A percentile compares a stretch with the other conserved stretches of the same genome.
phyloP scores from a whole-genome alignment of 305 asterid species.

The Rubia peregrina region DNA sequence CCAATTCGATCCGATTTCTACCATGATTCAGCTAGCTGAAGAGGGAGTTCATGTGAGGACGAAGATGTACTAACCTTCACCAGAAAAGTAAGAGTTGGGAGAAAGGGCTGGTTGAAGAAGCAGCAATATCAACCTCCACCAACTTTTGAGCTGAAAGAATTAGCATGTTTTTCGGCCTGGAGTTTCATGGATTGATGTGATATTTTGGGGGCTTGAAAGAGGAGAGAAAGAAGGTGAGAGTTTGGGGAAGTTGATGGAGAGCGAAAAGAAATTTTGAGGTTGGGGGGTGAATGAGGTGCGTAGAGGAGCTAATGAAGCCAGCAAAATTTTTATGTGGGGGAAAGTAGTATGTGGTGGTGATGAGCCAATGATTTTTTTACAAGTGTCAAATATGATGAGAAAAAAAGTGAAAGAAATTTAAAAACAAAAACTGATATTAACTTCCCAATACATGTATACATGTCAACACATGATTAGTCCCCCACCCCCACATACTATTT shows the following conservation, averaged over 20 bases:
- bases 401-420: too few species aligned
- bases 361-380: too few species aligned
- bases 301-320: neutral
- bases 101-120: neutral
- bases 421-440: too few species aligned
- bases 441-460: too few species aligned
- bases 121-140: slow-evolving; percentile 13
- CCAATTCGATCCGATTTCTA: too few species aligned
- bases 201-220: neutral
- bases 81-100: slow-evolving; percentile 6
- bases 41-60: neutral
- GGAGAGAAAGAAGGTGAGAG: slow-evolving; percentile 6
- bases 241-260: slow-evolving; percentile 16
- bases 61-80: slow-evolving; percentile 6
- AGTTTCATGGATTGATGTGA: slow-evolving; percentile 8
- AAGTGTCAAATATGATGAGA: too few species aligned
- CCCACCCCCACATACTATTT: too few species aligned
- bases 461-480: too few species aligned
- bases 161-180: slow-evolving; percentile 10
- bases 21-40: too few species aligned
- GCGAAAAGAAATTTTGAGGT: slow-evolving; percentile 2
- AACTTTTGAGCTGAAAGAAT: slow-evolving; percentile 14
- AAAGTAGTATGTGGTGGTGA: too few species aligned
- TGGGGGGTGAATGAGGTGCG: slow-evolving; percentile 1
- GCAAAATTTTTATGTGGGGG: too few species aligned